Percentiles rank a stretch among this genome's conserved stretches.
Conservation (phyloP, 176 grass and related monocot species). For the Carex parvula region DNA sequence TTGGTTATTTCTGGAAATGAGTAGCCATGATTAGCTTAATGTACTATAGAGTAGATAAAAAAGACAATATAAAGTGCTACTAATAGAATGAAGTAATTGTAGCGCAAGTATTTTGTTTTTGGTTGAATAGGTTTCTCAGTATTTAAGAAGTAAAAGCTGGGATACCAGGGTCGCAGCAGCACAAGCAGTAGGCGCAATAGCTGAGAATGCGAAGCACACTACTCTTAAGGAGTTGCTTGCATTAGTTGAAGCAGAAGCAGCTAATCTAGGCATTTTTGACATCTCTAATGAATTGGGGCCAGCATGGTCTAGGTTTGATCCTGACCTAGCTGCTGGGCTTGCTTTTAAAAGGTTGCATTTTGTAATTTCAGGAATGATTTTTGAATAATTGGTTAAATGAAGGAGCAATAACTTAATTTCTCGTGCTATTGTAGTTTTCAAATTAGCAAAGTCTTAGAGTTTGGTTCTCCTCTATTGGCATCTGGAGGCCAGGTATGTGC, state of each 20-base stretch:
- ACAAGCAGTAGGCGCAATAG: conserved; percentile 86
- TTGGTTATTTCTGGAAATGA: background rate
- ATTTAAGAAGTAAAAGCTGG: conserved; percentile 87
- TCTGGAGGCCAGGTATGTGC: conserved; percentile 84
- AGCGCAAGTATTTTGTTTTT: conserved; percentile 7
- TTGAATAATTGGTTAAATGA: conserved; percentile 15
- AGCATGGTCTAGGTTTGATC: conserved; percentile 41
- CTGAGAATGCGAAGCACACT: conserved; percentile 87
- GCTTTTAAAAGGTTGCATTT: conserved; percentile 85
- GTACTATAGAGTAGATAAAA: background rate
- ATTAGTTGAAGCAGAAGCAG: conserved; percentile 65
- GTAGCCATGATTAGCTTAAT: background rate
- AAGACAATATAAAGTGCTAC: background rate
- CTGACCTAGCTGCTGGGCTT: conserved; percentile 49
- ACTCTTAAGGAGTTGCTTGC: conserved; percentile 71
- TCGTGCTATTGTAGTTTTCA: conserved; percentile 58
- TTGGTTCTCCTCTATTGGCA: conserved; percentile 87
- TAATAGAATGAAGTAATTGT: background rate
- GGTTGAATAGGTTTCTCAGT: conserved; percentile 73
- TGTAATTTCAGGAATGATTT: background rate
- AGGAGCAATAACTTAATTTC: conserved; percentile 23
- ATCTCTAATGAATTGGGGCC: conserved; percentile 44
- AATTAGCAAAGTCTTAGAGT: conserved; percentile 88
- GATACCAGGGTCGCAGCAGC: conserved; percentile 97
- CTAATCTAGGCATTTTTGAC: conserved; percentile 59